phyloP scores from a whole-genome alignment of 1,284 basidiomycete genomes.

The Cryptococcus sp. region DNA sequence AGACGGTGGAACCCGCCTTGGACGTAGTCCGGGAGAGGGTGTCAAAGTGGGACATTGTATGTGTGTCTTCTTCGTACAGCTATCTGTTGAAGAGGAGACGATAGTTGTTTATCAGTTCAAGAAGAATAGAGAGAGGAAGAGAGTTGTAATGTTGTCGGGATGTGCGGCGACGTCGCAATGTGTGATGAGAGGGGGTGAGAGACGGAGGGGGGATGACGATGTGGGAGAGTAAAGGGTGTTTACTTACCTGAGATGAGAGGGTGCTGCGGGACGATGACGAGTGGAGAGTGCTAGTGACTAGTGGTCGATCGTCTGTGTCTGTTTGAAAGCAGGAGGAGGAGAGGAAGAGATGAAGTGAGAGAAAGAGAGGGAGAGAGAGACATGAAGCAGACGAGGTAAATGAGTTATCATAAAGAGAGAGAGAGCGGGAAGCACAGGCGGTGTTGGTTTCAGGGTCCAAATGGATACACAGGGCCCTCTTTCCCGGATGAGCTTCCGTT shows the following conservation, averaged over 20 bases:
- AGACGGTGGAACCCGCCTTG: constrained; percentile 65
- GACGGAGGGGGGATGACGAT: not conserved
- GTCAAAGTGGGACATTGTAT: constrained; percentile 52
- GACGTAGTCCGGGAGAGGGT: constrained; percentile 61
- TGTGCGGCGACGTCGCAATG: no score
- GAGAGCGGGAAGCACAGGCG: no score
- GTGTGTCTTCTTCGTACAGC: constrained; percentile 5
- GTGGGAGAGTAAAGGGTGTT: not conserved
- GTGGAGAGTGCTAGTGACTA: not conserved
- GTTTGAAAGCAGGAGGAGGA: not conserved
- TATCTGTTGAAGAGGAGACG: not conserved
- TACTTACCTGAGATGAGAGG: not conserved
- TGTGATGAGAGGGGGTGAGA: constrained; percentile 1
- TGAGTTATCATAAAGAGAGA: not conserved
- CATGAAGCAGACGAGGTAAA: not conserved
- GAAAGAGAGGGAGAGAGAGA: not conserved
- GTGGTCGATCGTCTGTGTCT: no score
- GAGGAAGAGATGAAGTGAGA: not conserved
- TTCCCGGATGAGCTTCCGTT: no score
- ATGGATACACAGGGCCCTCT: no score
- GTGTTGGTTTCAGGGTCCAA: no score
- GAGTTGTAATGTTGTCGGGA: not conserved
- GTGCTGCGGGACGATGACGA: not conserved
- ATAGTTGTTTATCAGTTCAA: not conserved
- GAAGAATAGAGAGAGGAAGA: not conserved